These are phyloP conservation scores for Osmanthus fragrans DNA, from an alignment of 257 asterid species.

Conservation along the genomic window DNA sequence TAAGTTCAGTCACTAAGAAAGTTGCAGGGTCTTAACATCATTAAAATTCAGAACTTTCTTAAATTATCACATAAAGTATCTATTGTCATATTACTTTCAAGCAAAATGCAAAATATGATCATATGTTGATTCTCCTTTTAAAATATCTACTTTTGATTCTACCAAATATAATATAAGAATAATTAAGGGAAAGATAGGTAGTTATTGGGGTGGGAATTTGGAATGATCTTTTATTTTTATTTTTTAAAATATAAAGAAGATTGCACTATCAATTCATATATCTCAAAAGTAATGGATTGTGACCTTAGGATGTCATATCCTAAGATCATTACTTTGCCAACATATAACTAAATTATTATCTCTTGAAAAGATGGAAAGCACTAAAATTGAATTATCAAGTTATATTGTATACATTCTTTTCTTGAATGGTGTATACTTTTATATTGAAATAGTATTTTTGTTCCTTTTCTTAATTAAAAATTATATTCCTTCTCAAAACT, in stretches of 20 bases:
- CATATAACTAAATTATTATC: conserved; percentile 13
- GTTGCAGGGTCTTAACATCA: no score
- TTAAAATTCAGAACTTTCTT: background rate
- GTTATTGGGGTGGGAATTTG: conserved; percentile 23
- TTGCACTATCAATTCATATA: conserved; percentile 22
- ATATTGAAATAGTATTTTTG: background rate
- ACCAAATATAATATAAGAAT: background rate
- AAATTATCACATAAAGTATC: background rate
- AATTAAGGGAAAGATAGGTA: background rate
- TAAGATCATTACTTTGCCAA: conserved; percentile 12
- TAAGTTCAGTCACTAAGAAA: no score
- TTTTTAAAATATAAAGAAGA: background rate
- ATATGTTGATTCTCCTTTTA: background rate
- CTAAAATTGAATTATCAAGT: conserved; percentile 5
- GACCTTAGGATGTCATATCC: conserved; percentile 35
- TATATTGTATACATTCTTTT: background rate
- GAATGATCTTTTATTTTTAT: background rate
- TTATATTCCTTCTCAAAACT: background rate
- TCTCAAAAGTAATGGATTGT: conserved; percentile 42
- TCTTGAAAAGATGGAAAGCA: conserved; percentile 27
- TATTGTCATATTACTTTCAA: background rate
- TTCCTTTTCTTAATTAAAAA: background rate
- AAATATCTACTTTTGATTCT: background rate
- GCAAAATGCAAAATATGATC: background rate
- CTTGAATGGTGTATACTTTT: background rate